Conservation (phyloP, 1,139 yeast genomes). For the Magnusiomyces tetraspermus region DNA sequence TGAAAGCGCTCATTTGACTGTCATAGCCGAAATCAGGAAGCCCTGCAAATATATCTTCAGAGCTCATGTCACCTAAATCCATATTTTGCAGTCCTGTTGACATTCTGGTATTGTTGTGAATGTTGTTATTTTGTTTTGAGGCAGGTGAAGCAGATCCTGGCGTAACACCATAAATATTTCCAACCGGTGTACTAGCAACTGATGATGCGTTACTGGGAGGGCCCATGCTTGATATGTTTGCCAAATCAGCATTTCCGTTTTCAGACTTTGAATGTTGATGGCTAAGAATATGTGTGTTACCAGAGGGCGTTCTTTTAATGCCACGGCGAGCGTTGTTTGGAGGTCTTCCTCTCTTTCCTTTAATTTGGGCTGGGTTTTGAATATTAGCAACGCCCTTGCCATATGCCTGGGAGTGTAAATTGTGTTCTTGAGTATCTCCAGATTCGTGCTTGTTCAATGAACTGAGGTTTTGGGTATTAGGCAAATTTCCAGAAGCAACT, state of each 20-base stretch:
- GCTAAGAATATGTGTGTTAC: neutral
- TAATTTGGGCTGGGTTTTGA: neutral
- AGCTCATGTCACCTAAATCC: neutral
- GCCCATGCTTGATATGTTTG: neutral
- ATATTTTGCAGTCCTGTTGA: neutral
- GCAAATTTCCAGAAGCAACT: neutral
- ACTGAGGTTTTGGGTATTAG: neutral
- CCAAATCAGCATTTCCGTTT: neutral
- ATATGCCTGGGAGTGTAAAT: neutral
- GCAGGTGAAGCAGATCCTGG: neutral
- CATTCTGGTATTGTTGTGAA: neutral
- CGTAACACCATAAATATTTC: neutral
- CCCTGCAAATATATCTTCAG: neutral
- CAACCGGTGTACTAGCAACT: neutral
- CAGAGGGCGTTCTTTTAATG: neutral
- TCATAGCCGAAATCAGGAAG: neutral
- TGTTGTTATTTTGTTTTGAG: neutral
- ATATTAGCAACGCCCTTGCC: neutral
- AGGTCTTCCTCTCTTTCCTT: conserved; percentile 4
- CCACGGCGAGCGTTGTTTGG: conserved; percentile 4
- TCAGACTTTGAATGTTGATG: neutral
- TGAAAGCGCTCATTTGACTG: neutral
- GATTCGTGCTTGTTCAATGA: conserved; percentile 4
- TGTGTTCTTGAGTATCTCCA: too few relatives aligned
- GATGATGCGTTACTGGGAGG: neutral